These are phyloP conservation scores for Furcasterigmium sp. DNA, from an alignment of 2,329 filamentous ascomycete species.

Conservation along the genomic window DNA sequence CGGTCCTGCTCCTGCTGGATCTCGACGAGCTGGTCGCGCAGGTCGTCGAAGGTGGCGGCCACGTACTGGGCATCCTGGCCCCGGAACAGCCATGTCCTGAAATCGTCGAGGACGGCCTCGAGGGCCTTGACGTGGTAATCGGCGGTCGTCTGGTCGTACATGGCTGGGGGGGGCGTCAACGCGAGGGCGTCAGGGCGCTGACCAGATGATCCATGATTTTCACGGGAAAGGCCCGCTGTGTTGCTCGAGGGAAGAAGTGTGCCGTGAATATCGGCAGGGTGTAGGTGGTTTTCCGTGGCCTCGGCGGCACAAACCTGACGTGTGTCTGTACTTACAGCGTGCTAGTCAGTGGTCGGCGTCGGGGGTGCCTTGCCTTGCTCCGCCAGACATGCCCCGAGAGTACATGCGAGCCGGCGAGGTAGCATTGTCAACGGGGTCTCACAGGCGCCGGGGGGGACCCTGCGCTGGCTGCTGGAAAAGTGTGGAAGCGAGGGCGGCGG, in stretches of 20 bases:
- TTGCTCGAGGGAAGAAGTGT: no score
- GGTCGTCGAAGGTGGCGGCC: slow-evolving; percentile 9
- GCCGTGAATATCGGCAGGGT: no score
- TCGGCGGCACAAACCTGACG: no score
- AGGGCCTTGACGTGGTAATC: slow-evolving; percentile 2
- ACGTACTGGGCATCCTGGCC: slow-evolving; percentile 13
- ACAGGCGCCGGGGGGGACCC: neutral
- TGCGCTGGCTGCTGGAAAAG: neutral
- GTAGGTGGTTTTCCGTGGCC: no score
- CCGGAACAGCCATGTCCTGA: slow-evolving; percentile 11
- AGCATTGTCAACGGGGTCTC: neutral
- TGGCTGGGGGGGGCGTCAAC: neutral
- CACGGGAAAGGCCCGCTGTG: no score
- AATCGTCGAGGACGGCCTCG: slow-evolving; percentile 3
- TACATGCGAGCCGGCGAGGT: neutral
- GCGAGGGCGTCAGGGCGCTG: no score
- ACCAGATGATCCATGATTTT: no score
- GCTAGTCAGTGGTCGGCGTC: no score
- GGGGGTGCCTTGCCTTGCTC: neutral
- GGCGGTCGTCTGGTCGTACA: neutral
- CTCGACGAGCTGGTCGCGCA: slow-evolving; percentile 14
- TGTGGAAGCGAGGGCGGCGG: neutral
- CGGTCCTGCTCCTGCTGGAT: slow-evolving; percentile 20
- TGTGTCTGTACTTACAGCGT: no score
- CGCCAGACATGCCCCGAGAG: neutral